Evolutionary conservation across 75 land plant species (phyloP).

Genomic region (Chamaecyparis obtusa): DNA sequence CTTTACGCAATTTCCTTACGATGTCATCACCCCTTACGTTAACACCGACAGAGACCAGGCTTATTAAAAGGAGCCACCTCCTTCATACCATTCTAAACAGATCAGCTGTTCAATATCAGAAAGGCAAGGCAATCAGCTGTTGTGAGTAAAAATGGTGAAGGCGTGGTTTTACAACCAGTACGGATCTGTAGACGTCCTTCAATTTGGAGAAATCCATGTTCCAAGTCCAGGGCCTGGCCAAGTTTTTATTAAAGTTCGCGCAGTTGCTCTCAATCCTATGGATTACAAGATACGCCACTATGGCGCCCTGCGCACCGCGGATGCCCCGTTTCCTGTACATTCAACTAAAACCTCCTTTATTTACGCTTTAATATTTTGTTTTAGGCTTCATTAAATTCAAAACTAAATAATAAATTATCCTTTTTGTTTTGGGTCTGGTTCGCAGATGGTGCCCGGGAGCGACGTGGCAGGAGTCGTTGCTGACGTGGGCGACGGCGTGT

Average conservation of each 20-base stretch:
- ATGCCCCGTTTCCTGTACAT: not conserved
- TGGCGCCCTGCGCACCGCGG: not conserved
- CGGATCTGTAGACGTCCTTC: not conserved
- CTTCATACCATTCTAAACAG: too few relatives aligned
- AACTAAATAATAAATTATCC: too few relatives aligned
- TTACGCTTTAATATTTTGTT: not conserved
- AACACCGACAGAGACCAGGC: too few relatives aligned
- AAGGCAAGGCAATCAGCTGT: too few relatives aligned
- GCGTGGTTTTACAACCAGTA: too few relatives aligned
- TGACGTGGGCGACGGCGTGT: too few relatives aligned
- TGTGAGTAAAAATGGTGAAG: too few relatives aligned
- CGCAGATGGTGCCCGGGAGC: not conserved
- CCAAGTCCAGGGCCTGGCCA: not conserved
- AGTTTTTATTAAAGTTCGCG: not conserved
- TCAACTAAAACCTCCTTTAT: not conserved
- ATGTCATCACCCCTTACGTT: too few relatives aligned
- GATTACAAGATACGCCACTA: not conserved
- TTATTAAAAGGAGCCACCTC: too few relatives aligned
- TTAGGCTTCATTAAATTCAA: not conserved
- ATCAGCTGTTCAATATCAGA: too few relatives aligned
- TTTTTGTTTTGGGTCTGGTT: too few relatives aligned
- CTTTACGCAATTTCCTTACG: too few relatives aligned
- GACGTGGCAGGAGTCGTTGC: not conserved
- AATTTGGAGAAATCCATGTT: not conserved
- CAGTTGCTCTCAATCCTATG: not conserved